Percentiles rank a stretch among this genome's conserved stretches.
phyloP scores from a whole-genome alignment of 345 rosid species.

The Psidium friedrichsthalianum region DNA sequence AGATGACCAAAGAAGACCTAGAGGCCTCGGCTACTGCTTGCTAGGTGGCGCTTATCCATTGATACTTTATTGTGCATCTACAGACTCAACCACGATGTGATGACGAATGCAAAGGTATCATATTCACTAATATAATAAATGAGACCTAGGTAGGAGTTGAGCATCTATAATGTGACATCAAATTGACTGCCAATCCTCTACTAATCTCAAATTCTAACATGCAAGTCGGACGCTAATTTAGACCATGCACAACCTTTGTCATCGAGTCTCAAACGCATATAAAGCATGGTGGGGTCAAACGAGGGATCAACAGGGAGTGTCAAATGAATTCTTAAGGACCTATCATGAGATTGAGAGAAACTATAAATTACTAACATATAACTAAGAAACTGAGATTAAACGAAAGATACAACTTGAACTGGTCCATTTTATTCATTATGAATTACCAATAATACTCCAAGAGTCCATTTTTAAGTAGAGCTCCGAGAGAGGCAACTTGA shows the following conservation, averaged over 20 bases:
- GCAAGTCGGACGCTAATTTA: not conserved
- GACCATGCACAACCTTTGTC: not conserved
- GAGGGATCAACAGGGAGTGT: not conserved
- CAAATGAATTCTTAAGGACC: not conserved
- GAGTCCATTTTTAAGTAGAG: not conserved
- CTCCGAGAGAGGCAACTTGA: no score
- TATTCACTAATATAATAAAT: not conserved
- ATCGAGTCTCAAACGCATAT: not conserved
- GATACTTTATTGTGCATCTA: no score
- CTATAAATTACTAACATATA: not conserved
- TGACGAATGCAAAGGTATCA: no score
- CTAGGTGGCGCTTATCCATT: no score
- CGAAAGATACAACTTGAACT: not conserved
- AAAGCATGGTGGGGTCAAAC: not conserved
- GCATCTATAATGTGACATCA: no score
- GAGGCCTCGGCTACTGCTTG: no score
- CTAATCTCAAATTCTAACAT: not conserved
- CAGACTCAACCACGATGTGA: no score
- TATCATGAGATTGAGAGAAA: not conserved
- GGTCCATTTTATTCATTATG: not conserved
- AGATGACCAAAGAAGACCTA: no score
- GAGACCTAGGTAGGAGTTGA: not conserved
- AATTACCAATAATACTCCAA: not conserved
- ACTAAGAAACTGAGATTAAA: not conserved
- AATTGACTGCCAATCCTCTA: not conserved